A percentile compares a stretch with the other conserved stretches of the same genome.
These are phyloP conservation scores for Naganishia vaughanmartiniae DNA, from an alignment of 768 basidiomycete species.

Conservation along the genomic window DNA sequence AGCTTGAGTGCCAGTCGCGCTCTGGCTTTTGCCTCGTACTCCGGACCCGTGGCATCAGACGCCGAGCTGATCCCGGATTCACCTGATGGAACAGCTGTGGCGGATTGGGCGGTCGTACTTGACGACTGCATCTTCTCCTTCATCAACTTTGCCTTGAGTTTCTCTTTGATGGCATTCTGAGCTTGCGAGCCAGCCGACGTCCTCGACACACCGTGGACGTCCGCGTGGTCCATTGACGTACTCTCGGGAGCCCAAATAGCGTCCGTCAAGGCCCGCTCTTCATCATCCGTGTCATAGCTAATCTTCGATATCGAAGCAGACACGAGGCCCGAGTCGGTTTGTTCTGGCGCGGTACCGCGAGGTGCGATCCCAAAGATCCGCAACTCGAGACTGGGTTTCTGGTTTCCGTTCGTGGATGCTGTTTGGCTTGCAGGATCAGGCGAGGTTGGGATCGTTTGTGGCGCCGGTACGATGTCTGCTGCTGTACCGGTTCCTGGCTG, in stretches of 20 bases:
- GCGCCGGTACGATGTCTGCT: background rate
- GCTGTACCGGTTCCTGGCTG: background rate
- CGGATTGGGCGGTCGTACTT: background rate
- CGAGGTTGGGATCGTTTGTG: background rate
- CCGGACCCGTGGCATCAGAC: background rate
- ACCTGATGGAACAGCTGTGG: background rate
- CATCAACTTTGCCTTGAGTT: constrained; percentile 27
- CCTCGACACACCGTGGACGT: background rate
- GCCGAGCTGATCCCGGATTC: background rate
- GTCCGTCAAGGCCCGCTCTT: constrained; percentile 19
- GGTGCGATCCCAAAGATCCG: constrained; percentile 22
- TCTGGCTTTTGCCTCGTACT: constrained; percentile 23
- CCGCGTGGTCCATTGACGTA: background rate
- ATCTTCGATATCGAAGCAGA: background rate
- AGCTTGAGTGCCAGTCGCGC: constrained; percentile 24
- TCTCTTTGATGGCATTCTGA: constrained; percentile 13
- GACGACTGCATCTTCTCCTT: constrained; percentile 25
- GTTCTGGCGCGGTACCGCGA: background rate
- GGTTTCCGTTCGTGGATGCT: background rate
- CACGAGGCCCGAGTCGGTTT: background rate
- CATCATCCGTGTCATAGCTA: constrained; percentile 19
- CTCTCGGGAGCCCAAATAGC: constrained; percentile 20
- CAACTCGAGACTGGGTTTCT: constrained; percentile 1
- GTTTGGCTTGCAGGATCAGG: background rate
- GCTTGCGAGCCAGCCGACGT: background rate